These are phyloP conservation scores for Cairneyella variabilis DNA, from an alignment of 495 filamentous ascomycete genomes.

Conservation along the genomic window DNA sequence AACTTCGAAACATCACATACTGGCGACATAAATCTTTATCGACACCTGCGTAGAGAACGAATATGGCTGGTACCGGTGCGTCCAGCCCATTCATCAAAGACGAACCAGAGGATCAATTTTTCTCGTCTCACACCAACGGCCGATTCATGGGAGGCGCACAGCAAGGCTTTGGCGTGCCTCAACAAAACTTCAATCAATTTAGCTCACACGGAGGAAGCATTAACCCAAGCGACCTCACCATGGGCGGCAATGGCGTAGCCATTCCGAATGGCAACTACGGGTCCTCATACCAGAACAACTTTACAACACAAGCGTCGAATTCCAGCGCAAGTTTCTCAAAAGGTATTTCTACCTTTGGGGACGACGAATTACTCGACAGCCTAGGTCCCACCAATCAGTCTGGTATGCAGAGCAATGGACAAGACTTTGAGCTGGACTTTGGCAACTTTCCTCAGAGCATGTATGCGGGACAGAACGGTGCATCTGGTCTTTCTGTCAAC, in stretches of 20 bases:
- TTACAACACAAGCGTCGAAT: constrained; percentile 19
- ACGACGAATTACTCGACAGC: constrained; percentile 63
- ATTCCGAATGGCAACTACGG: constrained; percentile 22
- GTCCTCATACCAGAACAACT: constrained; percentile 24
- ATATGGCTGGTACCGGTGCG: constrained; percentile 30
- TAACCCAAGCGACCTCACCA: constrained; percentile 82
- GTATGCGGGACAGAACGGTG: constrained; percentile 40
- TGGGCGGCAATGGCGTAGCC: constrained; percentile 42
- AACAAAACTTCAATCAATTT: constrained; percentile 67
- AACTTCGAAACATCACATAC: constrained; percentile 4
- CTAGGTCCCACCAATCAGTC: constrained; percentile 38
- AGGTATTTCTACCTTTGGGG: constrained; percentile 51
- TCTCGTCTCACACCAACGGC: constrained; percentile 40
- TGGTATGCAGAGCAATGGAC: constrained; percentile 44
- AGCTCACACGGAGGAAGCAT: constrained; percentile 62
- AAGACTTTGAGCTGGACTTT: constrained; percentile 47
- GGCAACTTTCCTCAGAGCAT: constrained; percentile 40
- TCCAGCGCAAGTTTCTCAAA: constrained; percentile 30
- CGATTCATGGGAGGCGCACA: constrained; percentile 50
- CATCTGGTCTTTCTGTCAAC: constrained; percentile 35
- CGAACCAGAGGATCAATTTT: constrained; percentile 66
- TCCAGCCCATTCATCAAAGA: constrained; percentile 72
- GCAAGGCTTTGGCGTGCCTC: constrained; percentile 57
- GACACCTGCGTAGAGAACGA: constrained; percentile 13
- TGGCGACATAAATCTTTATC: constrained; percentile 13